Base-by-base conservation (phyloP, 2,329 filamentous ascomycete genomes). In the Penicillium olsonii region DNA sequence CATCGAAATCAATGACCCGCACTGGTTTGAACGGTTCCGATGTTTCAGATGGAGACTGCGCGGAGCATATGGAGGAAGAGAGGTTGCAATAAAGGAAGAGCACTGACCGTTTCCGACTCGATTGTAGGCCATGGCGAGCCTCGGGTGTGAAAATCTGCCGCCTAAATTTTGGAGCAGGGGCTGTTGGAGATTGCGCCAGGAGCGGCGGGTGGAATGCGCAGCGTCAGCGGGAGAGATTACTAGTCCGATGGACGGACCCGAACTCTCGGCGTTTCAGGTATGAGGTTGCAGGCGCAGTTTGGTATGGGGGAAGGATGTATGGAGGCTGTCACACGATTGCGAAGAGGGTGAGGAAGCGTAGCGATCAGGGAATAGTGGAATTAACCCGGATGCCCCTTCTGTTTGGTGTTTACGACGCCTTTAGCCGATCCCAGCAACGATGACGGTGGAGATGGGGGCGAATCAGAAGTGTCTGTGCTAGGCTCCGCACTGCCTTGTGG, bases 61-160 rank as follows among this genome's bases (percentile, higher is more conserved):
- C 34, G 29, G 22, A 31, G 17, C 34, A 37, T 51, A 26, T 20
- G 37, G 37, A 22, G 35, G 50, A 27, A 50, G 49, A 57, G 55
- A 53, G 60, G 58, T 19, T 18, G 35, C 17, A 40, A 45, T 35
- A 50, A 35, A 17, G 14, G 27, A 53, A 53, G 48, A 46, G 44
- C 50, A 83, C 83, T 76, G 79, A 83, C 86, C 84, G n/a, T 37
- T 18, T 7, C 5, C 42, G 78, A 89, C 72, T 63, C 85, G 84
- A 77, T 88, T 87, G 76, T 90, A 90, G 68, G 88, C 88, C 65
- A 66, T 71, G 33, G 56, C 53, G 43, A 51, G 54, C 44, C 52
- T 54, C 48, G 53, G 56, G 54, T 57, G 54, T 44, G 51, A 57
- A 61, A 50, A 56, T 56, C 59, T 55, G 46, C 46, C 56, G 55